A percentile compares a stretch with the other conserved stretches of the same genome.
phyloP scores from a whole-genome alignment of 805 yeast genomes.

The Cyberlindnera veronae region DNA sequence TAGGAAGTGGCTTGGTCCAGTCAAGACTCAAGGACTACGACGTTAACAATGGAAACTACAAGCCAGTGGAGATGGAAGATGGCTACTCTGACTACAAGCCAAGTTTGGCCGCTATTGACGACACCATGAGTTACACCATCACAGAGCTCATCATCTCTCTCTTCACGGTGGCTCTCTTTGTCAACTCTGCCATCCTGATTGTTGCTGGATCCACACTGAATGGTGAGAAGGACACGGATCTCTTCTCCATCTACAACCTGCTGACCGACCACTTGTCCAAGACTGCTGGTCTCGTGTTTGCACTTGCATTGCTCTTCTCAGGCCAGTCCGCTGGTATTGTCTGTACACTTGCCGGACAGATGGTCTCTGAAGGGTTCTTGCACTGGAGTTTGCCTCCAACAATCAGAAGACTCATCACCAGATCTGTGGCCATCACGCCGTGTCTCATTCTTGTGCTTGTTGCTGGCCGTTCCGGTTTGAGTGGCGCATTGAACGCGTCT shows the following conservation, averaged over 20 bases:
- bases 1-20: slow-evolving; percentile 88
- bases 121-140: slow-evolving; percentile 77
- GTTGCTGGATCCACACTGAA: slow-evolving; percentile 88
- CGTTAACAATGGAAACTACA: slow-evolving; percentile 57
- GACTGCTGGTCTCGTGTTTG: slow-evolving; percentile 80
- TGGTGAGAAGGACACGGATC: slow-evolving; percentile 53
- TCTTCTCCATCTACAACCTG: slow-evolving; percentile 74
- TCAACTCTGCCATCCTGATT: slow-evolving; percentile 82
- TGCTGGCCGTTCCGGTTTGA: slow-evolving; percentile 79
- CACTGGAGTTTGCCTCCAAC: slow-evolving; percentile 81
- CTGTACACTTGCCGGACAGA: slow-evolving; percentile 92
- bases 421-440: slow-evolving; percentile 83
- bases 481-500: slow-evolving; percentile 72
- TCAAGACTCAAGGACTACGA: slow-evolving; percentile 81
- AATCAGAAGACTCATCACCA: slow-evolving; percentile 71
- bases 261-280: slow-evolving; percentile 60
- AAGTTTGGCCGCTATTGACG: slow-evolving; percentile 74
- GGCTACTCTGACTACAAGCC: slow-evolving; percentile 60
- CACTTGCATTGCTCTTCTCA: slow-evolving; percentile 75
- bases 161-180: slow-evolving; percentile 87
- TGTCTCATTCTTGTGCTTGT: slow-evolving; percentile 71
- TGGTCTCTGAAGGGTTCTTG: slow-evolving; percentile 89
- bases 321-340: slow-evolving; percentile 95
- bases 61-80: slow-evolving; percentile 28
- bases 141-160: slow-evolving; percentile 79